Evolutionary conservation across 2,329 filamentous ascomycete species (phyloP).

Genomic region (Aspergillus pseudoviridinutans): DNA sequence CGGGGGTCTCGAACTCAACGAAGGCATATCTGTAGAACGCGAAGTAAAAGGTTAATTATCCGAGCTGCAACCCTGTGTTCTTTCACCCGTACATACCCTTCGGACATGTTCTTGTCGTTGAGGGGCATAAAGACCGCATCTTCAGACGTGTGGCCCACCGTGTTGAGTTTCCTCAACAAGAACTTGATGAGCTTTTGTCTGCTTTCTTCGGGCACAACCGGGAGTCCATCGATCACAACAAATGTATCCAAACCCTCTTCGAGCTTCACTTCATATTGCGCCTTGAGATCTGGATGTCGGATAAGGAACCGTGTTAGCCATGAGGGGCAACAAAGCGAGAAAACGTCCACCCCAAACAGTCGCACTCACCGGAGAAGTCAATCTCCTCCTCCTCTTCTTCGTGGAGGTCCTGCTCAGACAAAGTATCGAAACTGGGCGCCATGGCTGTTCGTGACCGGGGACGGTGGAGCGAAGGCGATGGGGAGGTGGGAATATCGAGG

Average conservation of each 20-base stretch:
- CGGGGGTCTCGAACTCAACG: constrained; percentile 88
- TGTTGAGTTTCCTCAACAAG: constrained; percentile 85
- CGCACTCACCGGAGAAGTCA: constrained; percentile 67
- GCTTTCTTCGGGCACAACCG: constrained; percentile 81
- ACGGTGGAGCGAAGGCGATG: constrained; percentile 17
- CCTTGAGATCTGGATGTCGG: constrained; percentile 64
- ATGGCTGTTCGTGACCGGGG: constrained; percentile 55
- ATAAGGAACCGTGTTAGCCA: constrained; percentile 14
- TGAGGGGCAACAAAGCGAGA: constrained; percentile 25
- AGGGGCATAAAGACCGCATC: constrained; percentile 93
- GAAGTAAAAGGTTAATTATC: constrained; percentile 13
- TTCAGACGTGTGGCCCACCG: constrained; percentile 78
- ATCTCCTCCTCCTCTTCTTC: constrained; percentile 89
- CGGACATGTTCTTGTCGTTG: constrained; percentile 77
- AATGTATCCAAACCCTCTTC: constrained; percentile 97
- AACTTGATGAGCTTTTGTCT: constrained; percentile 96
- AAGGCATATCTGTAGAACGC: constrained; percentile 72
- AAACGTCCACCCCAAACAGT: constrained; percentile 9
- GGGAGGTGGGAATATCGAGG: constrained; percentile 11
- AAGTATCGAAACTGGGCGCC: constrained; percentile 89
- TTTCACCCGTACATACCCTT: constrained; percentile 60
- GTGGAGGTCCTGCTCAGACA: constrained; percentile 88
- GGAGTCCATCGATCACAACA: constrained; percentile 91
- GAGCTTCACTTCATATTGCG: constrained; percentile 92
- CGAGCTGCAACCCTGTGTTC: constrained; percentile 2